Evolutionary conservation across 768 basidiomycete species (phyloP).

Genomic region (Boletus barrowsii): DNA sequence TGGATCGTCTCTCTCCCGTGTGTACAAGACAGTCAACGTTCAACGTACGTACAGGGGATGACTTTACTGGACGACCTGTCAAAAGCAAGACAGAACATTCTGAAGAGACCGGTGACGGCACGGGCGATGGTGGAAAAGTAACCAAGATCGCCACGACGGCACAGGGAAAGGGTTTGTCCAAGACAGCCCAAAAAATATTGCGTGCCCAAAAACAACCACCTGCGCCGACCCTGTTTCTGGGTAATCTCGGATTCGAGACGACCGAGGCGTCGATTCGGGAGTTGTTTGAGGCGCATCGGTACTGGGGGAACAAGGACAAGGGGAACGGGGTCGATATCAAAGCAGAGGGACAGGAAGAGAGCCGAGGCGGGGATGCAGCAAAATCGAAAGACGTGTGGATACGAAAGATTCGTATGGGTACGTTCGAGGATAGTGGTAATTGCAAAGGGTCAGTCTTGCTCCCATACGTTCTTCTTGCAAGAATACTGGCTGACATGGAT

Average conservation of each 20-base stretch:
- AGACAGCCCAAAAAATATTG: conserved; percentile 77
- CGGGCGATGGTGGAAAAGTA: conserved; percentile 17
- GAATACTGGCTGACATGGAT: not conserved
- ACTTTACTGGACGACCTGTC: conserved; percentile 68
- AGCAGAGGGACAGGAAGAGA: conserved; percentile 13
- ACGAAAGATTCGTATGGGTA: conserved; percentile 87
- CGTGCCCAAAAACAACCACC: conserved; percentile 77
- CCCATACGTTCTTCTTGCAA: not conserved
- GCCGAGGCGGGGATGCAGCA: not conserved
- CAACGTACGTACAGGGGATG: conserved; percentile 49
- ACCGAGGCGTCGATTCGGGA: conserved; percentile 73
- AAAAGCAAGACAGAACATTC: conserved; percentile 31
- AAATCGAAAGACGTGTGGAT: conserved; percentile 47
- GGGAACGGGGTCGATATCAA: conserved; percentile 32
- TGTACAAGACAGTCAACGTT: not conserved
- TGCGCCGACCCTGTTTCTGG: conserved; percentile 85
- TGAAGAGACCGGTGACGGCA: conserved; percentile 29
- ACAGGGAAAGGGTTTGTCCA: conserved; percentile 40
- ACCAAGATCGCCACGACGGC: conserved; percentile 30
- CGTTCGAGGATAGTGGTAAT: conserved; percentile 91
- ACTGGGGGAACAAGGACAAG: conserved; percentile 31
- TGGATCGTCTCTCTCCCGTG: not conserved
- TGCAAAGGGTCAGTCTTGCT: conserved; percentile 83
- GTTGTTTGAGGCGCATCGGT: conserved; percentile 64
- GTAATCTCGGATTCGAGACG: conserved; percentile 90